Evolutionary conservation across 495 filamentous ascomycete genomes (phyloP), one percentile per base, ranked within the genome.

Genomic region (Aspergillus saccharolyticus): DNA sequence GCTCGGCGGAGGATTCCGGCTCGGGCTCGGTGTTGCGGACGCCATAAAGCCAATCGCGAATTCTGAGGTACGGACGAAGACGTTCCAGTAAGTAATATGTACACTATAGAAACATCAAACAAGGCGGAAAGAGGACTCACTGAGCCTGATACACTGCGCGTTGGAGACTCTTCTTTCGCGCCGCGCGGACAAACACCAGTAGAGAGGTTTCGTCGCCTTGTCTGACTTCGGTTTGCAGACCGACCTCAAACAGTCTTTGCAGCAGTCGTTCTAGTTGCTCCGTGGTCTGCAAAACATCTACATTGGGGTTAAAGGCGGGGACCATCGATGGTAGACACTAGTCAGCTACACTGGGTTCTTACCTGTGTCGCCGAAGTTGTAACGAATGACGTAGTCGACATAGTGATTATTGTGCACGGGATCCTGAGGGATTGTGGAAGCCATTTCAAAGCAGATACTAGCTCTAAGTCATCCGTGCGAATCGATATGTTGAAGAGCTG

Each of bases 11-110:
- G 68, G 85, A 84, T 24, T 72, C 67, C 6, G 64, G 58, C 55
- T 89, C 85, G 1, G 93, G 95, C 25, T 92, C 87, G 16, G 80
- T 78, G 58, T 86, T 78, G 44, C 91, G 86, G 42, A 97, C 87
- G 30, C 94, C 91, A 73, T 92, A 88, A 22, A 97, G 86, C 94
- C 94, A 98, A 75, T 98, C 95, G 65, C 91, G 90, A 47, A 97
- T 86, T 51, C 94, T 91, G 49, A 46, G 18, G 33, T 20, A 14
- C 22, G 7, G 24, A 22, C 3, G 20, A 12, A 30, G 16, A 15
- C 12, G 9, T 12, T 18, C 46, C 19, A 22, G 17, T 25, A 25
- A 51, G 25, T n/a, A 14, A 24, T 19, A 17, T 24, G 22, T 39
- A 2, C 5, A 9, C 2, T 6, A 19, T 18, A 52, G 25, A 45